phyloP scores from a whole-genome alignment of 208 protist species.

The Acanthamoeba polyphaga region DNA sequence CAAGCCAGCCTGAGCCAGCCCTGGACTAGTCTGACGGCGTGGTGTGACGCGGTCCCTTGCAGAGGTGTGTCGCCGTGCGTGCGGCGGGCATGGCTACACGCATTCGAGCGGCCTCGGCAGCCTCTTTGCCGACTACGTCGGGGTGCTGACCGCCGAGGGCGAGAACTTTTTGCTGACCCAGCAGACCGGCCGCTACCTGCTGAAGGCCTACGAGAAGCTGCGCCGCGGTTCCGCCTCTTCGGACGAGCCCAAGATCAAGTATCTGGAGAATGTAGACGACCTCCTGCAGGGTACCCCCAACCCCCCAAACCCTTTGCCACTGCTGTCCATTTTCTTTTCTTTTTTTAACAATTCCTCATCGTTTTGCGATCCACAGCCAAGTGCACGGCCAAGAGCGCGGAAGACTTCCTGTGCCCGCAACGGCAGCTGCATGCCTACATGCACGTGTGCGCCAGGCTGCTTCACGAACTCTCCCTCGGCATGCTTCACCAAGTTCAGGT shows the following conservation, averaged over 20 bases:
- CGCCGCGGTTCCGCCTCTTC: background rate
- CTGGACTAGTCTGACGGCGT: background rate
- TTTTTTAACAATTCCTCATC: background rate
- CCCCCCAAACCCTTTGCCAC: background rate
- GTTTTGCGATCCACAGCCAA: background rate
- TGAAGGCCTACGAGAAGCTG: conserved; percentile 75
- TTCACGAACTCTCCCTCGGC: conserved; percentile 50
- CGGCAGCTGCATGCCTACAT: conserved; percentile 48
- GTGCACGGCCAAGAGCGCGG: conserved; percentile 3
- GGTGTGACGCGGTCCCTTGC: background rate
- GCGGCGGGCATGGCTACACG: conserved; percentile 74
- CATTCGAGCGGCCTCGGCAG: conserved; percentile 59
- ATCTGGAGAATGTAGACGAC: conserved; percentile 43
- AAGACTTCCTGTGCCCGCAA: conserved; percentile 51
- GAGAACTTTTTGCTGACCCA: conserved; percentile 79
- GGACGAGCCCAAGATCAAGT: conserved; percentile 13
- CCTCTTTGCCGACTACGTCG: conserved; percentile 74
- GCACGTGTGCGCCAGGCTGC: conserved; percentile 47
- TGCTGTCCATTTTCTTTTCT: background rate
- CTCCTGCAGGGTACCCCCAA: background rate
- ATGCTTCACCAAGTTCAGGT: conserved; percentile 55
- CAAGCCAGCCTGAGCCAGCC: background rate
- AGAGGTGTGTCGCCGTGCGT: conserved; percentile 71
- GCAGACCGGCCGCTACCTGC: conserved; percentile 76
- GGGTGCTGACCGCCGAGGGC: conserved; percentile 67